Percentiles rank a stretch among this genome's conserved stretches.
Conservation (phyloP, 306 rosid genomes). For the Pachyrhizus erosus region DNA sequence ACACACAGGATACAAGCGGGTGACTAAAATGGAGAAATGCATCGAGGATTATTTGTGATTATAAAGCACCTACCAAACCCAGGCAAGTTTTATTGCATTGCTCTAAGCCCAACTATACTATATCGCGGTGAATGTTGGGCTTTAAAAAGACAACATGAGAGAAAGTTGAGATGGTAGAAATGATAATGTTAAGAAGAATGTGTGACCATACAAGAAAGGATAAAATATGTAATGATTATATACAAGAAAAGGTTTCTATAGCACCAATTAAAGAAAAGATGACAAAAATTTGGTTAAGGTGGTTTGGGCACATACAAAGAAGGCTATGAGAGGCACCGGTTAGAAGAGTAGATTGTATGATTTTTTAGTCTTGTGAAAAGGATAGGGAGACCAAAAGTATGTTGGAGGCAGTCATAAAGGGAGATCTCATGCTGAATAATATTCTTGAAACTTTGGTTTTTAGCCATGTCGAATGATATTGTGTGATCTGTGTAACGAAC, state of each 20-base stretch:
- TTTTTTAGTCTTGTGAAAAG: too few relatives aligned
- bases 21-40: neutral
- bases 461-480: too few relatives aligned
- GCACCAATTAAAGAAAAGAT: neutral
- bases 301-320: neutral
- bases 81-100: neutral
- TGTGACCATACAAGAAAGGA: neutral
- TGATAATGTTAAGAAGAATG: neutral
- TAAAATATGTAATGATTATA: neutral
- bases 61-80: neutral
- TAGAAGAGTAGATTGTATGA: too few relatives aligned
- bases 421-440: neutral
- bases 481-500: neutral
- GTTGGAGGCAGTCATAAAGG: too few relatives aligned
- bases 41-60: neutral
- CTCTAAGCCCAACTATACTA: too few relatives aligned
- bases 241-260: neutral
- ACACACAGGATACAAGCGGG: neutral
- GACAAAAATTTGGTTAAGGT: neutral
- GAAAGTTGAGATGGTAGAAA: neutral
- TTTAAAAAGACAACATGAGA: neutral
- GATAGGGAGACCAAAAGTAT: too few relatives aligned
- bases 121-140: neutral
- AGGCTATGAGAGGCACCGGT: neutral
- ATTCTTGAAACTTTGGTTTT: neutral